Evolutionary conservation across 2,329 filamentous ascomycete species (phyloP), one percentile per base, ranked within the genome.

Genomic region (Colletotrichum melonis): DNA sequence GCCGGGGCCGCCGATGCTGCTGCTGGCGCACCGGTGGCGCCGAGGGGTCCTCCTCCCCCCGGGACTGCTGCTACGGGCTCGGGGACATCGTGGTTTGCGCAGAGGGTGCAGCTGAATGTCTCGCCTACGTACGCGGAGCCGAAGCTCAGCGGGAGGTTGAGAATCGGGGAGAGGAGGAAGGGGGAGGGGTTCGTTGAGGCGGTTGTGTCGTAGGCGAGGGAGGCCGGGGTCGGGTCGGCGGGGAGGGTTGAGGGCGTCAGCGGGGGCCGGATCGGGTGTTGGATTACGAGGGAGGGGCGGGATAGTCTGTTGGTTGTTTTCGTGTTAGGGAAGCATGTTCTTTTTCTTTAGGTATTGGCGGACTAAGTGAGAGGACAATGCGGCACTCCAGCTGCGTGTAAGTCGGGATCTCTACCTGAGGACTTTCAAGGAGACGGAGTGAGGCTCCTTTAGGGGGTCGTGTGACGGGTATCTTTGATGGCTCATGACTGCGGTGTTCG

Each of bases 81-180:
- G 11, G 78, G 58, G 84, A 84, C 73, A 84, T 98, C 96, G 81
- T 98, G 96, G 86, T 98, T 98, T n/a, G 94, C 95, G 84, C 95
- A 98, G 26, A 98, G 88, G 1, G 96, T 98, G 84, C 97, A 99
- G 76, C 93, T 92, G 84, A 99, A 98, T 0, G 93, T 95, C 85
- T 98, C 95, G 78, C 97, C 97, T 24, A 98, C 96, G 81, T 98
- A 98, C 9, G 96, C 95, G 14, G 94, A 96, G 57, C 95, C 96
- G 81, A 99, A 98, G 0, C 95, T 93, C 19, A 95, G 92, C 11
- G 97, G 96, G 1, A 98, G 91, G 59, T 94, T 97, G 78, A 98
- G 89, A 66, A 92, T 87, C 1, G 90, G 90, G 42, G 88, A 88
- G 75, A 92, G 86, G 73, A 91, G 81, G 80, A 91, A 91, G 7